Evolutionary conservation across 2,329 filamentous ascomycete genomes (phyloP).

Genomic region (Sclerotinia trifoliorum): DNA sequence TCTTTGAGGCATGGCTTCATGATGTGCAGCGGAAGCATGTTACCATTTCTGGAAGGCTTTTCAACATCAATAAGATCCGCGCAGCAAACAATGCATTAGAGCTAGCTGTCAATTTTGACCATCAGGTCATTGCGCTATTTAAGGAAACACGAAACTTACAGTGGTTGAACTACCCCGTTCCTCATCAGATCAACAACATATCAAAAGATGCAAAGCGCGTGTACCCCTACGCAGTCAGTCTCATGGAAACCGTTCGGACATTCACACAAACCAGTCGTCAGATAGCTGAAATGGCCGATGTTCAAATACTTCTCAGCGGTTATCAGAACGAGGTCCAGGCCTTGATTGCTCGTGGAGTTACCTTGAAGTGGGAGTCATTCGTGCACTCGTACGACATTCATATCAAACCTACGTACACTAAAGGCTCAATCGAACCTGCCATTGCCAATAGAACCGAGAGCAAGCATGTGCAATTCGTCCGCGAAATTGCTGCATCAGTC

Average conservation of each 20-base stretch:
- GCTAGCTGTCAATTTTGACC: slow-evolving; percentile 92
- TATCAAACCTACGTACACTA: slow-evolving; percentile 62
- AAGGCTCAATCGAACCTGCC: slow-evolving; percentile 58
- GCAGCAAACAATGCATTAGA: slow-evolving; percentile 89
- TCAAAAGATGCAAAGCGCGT: slow-evolving; percentile 99
- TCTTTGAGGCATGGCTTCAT: slow-evolving; percentile 93
- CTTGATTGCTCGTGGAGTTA: slow-evolving; percentile 82
- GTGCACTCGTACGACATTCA: slow-evolving; percentile 95
- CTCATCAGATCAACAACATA: slow-evolving; percentile 90
- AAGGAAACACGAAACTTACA: slow-evolving; percentile 96
- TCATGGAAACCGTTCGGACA: slow-evolving; percentile 98
- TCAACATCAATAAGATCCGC: slow-evolving; percentile 83
- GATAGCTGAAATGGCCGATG: slow-evolving; percentile 81
- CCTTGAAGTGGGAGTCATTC: slow-evolving; percentile 95
- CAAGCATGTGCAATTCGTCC: slow-evolving; percentile 94
- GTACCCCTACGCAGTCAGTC: slow-evolving; percentile 93
- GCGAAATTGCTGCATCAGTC: slow-evolving; percentile 85
- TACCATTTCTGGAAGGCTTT: slow-evolving; percentile 87
- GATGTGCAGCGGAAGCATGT: slow-evolving; percentile 88
- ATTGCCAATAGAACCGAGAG: slow-evolving; percentile 68
- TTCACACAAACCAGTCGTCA: slow-evolving; percentile 83
- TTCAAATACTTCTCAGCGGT: slow-evolving; percentile 82
- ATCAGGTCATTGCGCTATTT: slow-evolving; percentile 95
- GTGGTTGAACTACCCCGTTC: slow-evolving; percentile 93
- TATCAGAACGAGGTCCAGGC: slow-evolving; percentile 88